A percentile compares a stretch with the other conserved stretches of the same genome.
Evolutionary conservation across 2,329 filamentous ascomycete genomes (phyloP).

Genomic region (Venturia pyrina): DNA sequence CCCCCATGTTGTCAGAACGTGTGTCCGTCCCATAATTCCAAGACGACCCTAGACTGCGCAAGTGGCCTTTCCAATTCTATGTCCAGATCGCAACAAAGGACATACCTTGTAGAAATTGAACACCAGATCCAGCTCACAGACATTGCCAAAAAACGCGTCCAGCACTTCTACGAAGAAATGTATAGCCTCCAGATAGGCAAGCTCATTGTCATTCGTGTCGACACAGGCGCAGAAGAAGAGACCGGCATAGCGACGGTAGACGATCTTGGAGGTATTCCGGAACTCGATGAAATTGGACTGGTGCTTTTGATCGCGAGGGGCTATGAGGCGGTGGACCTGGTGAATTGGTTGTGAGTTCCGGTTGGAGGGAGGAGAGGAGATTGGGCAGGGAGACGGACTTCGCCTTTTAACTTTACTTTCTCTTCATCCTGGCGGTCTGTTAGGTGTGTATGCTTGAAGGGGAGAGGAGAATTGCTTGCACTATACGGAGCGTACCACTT

Average conservation of each 20-base stretch:
- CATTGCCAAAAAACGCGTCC: slow-evolving; percentile 97
- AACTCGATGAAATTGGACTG: slow-evolving; percentile 98
- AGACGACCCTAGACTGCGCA: not conserved
- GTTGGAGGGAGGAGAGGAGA: not conserved
- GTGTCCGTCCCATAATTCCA: slow-evolving; percentile 11
- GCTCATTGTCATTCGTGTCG: slow-evolving; percentile 96
- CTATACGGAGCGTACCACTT: slow-evolving; percentile 99
- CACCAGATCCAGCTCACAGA: slow-evolving; percentile 89
- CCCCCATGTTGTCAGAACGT: not conserved
- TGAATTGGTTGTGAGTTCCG: slow-evolving; percentile 3
- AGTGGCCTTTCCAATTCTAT: not conserved
- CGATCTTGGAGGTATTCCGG: slow-evolving; percentile 80
- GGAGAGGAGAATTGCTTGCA: slow-evolving; percentile 30
- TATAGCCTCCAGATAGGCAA: slow-evolving; percentile 93
- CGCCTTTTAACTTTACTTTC: slow-evolving; percentile 98
- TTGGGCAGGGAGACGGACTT: slow-evolving; percentile 45
- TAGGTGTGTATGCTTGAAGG: slow-evolving; percentile 14
- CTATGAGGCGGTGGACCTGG: slow-evolving; percentile 93
- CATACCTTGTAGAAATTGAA: slow-evolving; percentile 61
- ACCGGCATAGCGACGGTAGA: slow-evolving; percentile 93
- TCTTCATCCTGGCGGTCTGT: slow-evolving; percentile 63
- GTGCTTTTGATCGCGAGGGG: slow-evolving; percentile 96
- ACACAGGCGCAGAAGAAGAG: slow-evolving; percentile 99
- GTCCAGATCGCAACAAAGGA: slow-evolving; percentile 4
- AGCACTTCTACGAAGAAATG: slow-evolving; percentile 99